These are phyloP conservation scores for Rhodomyrtus psidioides DNA, from an alignment of 441 rosid genomes.

Conservation along the genomic window DNA sequence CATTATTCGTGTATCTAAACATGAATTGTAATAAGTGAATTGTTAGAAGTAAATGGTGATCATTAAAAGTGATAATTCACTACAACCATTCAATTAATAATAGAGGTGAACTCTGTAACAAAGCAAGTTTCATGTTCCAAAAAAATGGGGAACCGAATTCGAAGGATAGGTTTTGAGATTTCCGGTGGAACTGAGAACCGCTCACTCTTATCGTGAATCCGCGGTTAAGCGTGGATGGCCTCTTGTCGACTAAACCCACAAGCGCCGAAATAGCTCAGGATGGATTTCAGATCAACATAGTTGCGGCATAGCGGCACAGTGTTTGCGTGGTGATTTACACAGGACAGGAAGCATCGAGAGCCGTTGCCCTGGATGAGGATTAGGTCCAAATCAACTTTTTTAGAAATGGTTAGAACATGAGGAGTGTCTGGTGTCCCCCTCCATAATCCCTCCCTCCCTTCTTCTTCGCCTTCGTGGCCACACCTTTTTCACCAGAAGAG, in stretches of 20 bases:
- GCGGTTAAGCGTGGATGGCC: background rate
- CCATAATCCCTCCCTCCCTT: background rate
- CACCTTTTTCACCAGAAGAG: constrained; percentile 22
- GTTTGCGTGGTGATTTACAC: background rate
- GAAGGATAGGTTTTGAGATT: too few species aligned
- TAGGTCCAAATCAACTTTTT: constrained; percentile 27
- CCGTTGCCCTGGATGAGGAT: constrained; percentile 4
- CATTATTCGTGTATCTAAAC: too few species aligned
- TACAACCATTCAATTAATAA: too few species aligned
- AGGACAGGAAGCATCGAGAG: constrained; percentile 8
- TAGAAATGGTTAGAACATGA: constrained; percentile 4
- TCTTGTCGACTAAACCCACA: background rate
- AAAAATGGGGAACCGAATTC: too few species aligned
- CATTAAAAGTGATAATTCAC: too few species aligned
- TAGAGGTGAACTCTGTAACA: too few species aligned
- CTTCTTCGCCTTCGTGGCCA: constrained; percentile 23
- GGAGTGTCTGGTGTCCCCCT: background rate
- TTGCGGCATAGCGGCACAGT: background rate
- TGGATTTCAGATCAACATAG: background rate
- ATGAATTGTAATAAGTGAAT: too few species aligned
- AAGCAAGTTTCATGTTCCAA: too few species aligned
- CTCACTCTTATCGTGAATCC: background rate
- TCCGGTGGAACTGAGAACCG: too few species aligned
- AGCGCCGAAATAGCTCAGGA: background rate
- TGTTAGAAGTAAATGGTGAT: too few species aligned